phyloP scores from a whole-genome alignment of 352 stramenopile species.

The Globisporangium cederbergense region DNA sequence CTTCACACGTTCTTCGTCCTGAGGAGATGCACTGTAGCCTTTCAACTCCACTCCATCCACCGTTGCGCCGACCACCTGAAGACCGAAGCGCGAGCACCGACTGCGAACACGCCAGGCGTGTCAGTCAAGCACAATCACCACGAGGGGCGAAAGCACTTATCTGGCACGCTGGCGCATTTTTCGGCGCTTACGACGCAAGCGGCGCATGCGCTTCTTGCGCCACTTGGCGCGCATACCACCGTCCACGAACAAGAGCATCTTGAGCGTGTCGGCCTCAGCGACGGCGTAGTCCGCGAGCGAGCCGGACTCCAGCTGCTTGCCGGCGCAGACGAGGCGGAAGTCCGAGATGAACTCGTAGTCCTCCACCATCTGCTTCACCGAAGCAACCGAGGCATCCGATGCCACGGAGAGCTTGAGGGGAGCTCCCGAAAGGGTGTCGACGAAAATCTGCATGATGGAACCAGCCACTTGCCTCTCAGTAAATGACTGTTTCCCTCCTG shows the following conservation, averaged over 20 bases:
- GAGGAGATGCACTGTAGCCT: too few relatives aligned
- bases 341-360: conserved; percentile 93
- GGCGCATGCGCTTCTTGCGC: conserved; percentile 98
- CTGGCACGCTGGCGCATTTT: conserved; percentile 99
- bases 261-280: conserved; percentile 90
- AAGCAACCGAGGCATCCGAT: conserved; percentile 88
- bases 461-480: conserved; percentile 21
- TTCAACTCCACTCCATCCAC: too few relatives aligned
- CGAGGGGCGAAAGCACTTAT: conserved; percentile 69
- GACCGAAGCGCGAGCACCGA: too few relatives aligned
- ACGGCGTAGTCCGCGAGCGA: conserved; percentile 91
- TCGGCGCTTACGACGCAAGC: conserved; percentile 96
- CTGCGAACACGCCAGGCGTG: not conserved
- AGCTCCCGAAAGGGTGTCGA: conserved; percentile 85
- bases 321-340: conserved; percentile 89
- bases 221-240: conserved; percentile 97
- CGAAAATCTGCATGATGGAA: conserved; percentile 94
- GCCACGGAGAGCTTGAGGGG: conserved; percentile 79
- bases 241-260: conserved; percentile 90
- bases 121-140: conserved; percentile 7
- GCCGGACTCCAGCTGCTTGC: conserved; percentile 72
- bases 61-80: too few relatives aligned
- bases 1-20: too few relatives aligned
- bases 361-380: conserved; percentile 93
- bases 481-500: conserved; percentile 60